Evolutionary conservation across 257 asterid species (phyloP).

Genomic region (Anisodus acutangulus): DNA sequence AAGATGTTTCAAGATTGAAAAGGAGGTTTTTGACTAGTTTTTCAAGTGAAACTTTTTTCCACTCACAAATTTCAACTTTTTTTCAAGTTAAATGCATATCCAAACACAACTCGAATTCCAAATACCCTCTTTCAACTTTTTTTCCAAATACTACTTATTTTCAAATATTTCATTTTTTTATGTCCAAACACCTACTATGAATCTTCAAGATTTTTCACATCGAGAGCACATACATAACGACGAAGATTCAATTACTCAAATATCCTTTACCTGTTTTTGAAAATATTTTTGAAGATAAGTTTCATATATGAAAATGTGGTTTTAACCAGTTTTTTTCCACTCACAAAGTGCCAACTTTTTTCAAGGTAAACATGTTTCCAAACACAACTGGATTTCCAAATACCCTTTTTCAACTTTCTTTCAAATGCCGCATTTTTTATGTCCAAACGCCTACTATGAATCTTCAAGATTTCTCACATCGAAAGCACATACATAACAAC

Average conservation of each 20-base stretch:
- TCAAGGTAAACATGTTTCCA: too few species aligned
- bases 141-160: too few species aligned
- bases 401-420: too few species aligned
- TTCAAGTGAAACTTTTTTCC: too few species aligned
- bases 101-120: neutral
- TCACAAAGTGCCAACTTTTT: too few species aligned
- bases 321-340: too few species aligned
- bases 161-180: too few species aligned
- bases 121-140: too few species aligned
- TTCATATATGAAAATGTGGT: too few species aligned
- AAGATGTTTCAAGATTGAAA: neutral
- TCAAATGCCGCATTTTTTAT: neutral
- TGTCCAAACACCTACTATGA: neutral
- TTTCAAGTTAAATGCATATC: neutral
- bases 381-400: neutral
- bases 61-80: neutral
- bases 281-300: too few species aligned
- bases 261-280: neutral
- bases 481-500: constrained; percentile 11
- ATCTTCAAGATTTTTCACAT: neutral
- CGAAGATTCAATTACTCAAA: neutral
- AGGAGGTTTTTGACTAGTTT: neutral
- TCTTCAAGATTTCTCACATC: neutral
- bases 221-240: neutral
- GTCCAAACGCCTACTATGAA: neutral